Evolutionary conservation across 2,329 filamentous ascomycete genomes (phyloP), one percentile per base, ranked within the genome.

Genomic region (Pseudocercospora macadamiae): DNA sequence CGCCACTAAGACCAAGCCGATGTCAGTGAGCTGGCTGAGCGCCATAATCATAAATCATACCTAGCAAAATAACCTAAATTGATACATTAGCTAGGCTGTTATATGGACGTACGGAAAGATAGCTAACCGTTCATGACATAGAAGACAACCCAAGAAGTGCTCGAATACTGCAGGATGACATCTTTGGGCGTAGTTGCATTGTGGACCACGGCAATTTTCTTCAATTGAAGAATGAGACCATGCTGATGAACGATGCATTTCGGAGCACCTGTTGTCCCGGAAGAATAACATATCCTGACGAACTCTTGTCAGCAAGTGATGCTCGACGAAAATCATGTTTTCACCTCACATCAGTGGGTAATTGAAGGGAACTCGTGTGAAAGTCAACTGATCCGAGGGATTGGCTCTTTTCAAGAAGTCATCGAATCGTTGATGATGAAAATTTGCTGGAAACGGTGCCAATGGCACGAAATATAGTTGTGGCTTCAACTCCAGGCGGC

Each of bases 91-190:
- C 28, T 12, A 32, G 28, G 28, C 12, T 12, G 12, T 32, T 12
- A 32, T 6, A 32, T 32, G 28, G 12, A n/a, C n/a, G n/a, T n/a
- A n/a, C n/a, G 12, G 12, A 32, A 32, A 4, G 55, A 49, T 14
- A 57, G 54, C 19, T 62, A 60, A 7, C 64, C 63, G 36, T 55
- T 62, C 64, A 66, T 66, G 39, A 77, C 73, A 63, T 78, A 77
- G 68, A 75, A 79, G n/a, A 80, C 71, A 1, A 80, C 74, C 79
- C 79, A 81, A 5, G 76, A 77, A 1, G 78, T 80, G 42, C 72
- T 77, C 4, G 73, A 76, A 65, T 79, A 81, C 58, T 80, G 78
- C 57, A 80, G 74, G 23, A 80, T 75, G 6, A 77, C 68, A 44
- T 77, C 75, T 8, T 68, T 57, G 0, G 74, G 68, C 1, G 70